A percentile compares a stretch with the other conserved stretches of the same genome.
phyloP scores from a whole-genome alignment of 345 rosid species.

The Anastatica hierochuntica region DNA sequence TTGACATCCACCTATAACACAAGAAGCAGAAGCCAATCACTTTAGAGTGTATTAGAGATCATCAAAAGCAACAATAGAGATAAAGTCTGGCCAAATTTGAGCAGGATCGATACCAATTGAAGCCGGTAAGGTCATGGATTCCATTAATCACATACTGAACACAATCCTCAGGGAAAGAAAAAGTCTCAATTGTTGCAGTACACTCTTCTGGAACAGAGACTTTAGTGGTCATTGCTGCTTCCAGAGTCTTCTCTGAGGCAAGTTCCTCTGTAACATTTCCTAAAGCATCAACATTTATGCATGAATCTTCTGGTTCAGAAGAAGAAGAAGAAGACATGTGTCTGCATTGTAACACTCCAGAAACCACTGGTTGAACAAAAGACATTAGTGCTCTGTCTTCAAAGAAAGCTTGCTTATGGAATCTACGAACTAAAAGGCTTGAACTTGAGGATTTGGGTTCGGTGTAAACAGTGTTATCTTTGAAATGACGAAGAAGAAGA shows the following conservation, averaged over 20 bases:
- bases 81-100: too few species aligned
- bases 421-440: too few species aligned
- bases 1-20: conserved; percentile 35
- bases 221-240: neutral
- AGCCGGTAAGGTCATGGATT: conserved; percentile 39
- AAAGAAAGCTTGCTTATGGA: too few species aligned
- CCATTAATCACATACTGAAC: conserved; percentile 38
- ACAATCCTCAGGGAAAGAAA: conserved; percentile 32
- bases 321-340: conserved; percentile 11
- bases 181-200: conserved; percentile 35
- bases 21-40: too few species aligned
- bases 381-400: too few species aligned
- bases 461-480: too few species aligned
- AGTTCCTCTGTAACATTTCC: conserved; percentile 7
- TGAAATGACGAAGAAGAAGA: too few species aligned
- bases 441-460: too few species aligned
- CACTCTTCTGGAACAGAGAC: conserved; percentile 6
- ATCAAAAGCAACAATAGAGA: neutral
- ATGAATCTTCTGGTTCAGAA: conserved; percentile 13
- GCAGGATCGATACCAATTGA: conserved; percentile 28
- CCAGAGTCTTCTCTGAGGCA: too few species aligned
- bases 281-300: conserved; percentile 16
- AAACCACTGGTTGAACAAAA: too few species aligned
- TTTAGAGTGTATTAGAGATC: too few species aligned
- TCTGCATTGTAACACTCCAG: conserved; percentile 1